A percentile compares a stretch with the other conserved stretches of the same genome.
Conservation (phyloP, 1,139 yeast species). For the Candida smagusa region DNA sequence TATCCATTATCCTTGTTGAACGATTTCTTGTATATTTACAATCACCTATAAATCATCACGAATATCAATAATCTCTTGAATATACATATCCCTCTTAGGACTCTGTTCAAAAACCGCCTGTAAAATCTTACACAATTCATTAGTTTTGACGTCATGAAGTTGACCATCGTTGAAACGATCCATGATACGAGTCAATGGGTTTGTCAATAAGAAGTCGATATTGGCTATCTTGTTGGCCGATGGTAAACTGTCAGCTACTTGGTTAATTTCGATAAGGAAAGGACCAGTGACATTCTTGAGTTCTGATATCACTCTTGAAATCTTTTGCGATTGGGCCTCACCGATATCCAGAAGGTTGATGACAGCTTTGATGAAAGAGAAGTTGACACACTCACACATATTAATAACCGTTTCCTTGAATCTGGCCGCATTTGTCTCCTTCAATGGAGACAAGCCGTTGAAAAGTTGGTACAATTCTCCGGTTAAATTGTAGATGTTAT, state of each 20-base stretch:
- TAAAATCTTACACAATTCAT: slow-evolving; percentile 63
- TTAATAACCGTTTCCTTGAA: slow-evolving; percentile 26
- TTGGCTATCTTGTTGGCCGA: slow-evolving; percentile 44
- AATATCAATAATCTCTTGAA: slow-evolving; percentile 56
- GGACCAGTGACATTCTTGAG: slow-evolving; percentile 16
- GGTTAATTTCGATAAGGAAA: slow-evolving; percentile 13
- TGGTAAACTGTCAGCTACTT: slow-evolving; percentile 14
- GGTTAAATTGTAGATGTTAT: slow-evolving; percentile 18
- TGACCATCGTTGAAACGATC: slow-evolving; percentile 70
- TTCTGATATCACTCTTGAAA: slow-evolving; percentile 26
- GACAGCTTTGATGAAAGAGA: slow-evolving; percentile 27
- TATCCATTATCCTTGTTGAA: too few species aligned
- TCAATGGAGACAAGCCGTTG: slow-evolving; percentile 20
- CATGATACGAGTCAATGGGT: slow-evolving; percentile 66
- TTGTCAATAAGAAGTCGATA: slow-evolving; percentile 43
- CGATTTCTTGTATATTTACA: too few species aligned
- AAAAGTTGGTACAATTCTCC: slow-evolving; percentile 26
- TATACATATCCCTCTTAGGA: slow-evolving; percentile 56
- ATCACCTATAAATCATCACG: slow-evolving; percentile 1
- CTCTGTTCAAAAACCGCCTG: slow-evolving; percentile 65
- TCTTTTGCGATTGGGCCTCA: slow-evolving; percentile 32
- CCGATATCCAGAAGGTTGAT: slow-evolving; percentile 32
- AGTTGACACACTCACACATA: slow-evolving; percentile 29
- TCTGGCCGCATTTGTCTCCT: slow-evolving; percentile 24
- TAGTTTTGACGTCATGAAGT: slow-evolving; percentile 65